A percentile compares a stretch with the other conserved stretches of the same genome.
These are phyloP conservation scores for Dioscorea alata DNA, from an alignment of 106 monocot genomes.

Conservation along the genomic window DNA sequence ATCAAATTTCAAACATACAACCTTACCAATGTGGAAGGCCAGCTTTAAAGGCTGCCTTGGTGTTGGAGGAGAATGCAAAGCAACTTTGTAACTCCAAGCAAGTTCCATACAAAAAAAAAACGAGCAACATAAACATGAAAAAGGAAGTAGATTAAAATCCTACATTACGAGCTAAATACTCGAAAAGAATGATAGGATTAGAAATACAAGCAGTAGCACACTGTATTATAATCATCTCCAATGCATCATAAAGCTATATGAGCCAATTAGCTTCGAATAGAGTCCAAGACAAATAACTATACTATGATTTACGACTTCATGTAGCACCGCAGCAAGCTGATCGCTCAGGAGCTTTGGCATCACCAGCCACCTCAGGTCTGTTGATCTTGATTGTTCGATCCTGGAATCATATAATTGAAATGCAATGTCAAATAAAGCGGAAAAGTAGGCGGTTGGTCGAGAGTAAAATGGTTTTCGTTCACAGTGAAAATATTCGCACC, in stretches of 20 bases:
- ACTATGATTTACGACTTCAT: not conserved
- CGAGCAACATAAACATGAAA: too few species aligned
- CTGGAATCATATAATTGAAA: slow-evolving; percentile 18
- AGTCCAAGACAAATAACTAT: not conserved
- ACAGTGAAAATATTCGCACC: slow-evolving; percentile 24
- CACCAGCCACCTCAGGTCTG: slow-evolving; percentile 46
- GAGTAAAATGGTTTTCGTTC: not conserved
- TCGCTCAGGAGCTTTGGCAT: slow-evolving; percentile 36
- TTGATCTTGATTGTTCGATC: slow-evolving; percentile 73
- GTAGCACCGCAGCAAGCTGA: slow-evolving; percentile 73
- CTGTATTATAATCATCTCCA: slow-evolving; percentile 16
- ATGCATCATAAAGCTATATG: slow-evolving; percentile 17
- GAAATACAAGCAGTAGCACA: slow-evolving; percentile 4
- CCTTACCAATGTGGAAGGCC: too few species aligned
- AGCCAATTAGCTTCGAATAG: slow-evolving; percentile 6
- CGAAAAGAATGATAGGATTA: slow-evolving; percentile 23
- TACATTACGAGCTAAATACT: not conserved
- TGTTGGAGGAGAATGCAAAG: too few species aligned
- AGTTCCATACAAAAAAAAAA: too few species aligned
- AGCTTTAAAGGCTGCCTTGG: too few species aligned
- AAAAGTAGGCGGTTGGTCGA: too few species aligned
- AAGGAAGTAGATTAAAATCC: not conserved
- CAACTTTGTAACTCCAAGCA: too few species aligned
- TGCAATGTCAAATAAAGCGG: too few species aligned
- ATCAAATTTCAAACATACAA: too few species aligned